Percentiles rank a stretch among this genome's conserved stretches.
Evolutionary conservation across 2,329 filamentous ascomycete genomes (phyloP).

Genomic region (Diaporthe vexans): DNA sequence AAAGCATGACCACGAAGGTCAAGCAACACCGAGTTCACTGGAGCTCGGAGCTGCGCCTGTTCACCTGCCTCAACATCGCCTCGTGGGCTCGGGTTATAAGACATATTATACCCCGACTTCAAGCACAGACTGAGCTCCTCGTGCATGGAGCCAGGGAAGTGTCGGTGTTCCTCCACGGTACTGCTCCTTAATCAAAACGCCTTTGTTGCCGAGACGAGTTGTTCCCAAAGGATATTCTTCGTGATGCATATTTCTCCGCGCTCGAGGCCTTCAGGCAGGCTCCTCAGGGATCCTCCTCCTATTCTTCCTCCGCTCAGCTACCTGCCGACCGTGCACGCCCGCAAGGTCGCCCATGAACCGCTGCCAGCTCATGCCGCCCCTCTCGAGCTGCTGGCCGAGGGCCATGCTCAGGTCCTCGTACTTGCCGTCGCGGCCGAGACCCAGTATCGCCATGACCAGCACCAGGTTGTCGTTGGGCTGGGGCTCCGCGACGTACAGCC

Average conservation of each 20-base stretch:
- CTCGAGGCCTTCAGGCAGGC: background rate
- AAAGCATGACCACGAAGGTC: background rate
- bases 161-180: background rate
- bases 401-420: constrained; percentile 40
- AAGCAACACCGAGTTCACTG: background rate
- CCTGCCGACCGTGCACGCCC: constrained; percentile 35
- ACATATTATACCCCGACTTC: background rate
- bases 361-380: constrained; percentile 37
- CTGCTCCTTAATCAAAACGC: background rate
- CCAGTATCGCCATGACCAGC: constrained; percentile 41
- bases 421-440: constrained; percentile 33
- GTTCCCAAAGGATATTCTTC: background rate
- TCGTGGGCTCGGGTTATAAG: background rate
- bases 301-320: constrained; percentile 34
- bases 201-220: background rate
- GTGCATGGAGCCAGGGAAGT: background rate
- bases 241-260: too few species aligned
- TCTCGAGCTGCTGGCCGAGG: constrained; percentile 40
- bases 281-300: constrained; percentile 19
- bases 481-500: constrained; percentile 40
- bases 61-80: background rate
- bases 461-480: constrained; percentile 42
- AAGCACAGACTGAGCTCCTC: background rate
- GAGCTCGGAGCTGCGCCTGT: background rate
- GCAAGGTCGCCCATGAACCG: constrained; percentile 41